Evolutionary conservation across 129 eudicot genomes (phyloP), one percentile per base, ranked within the genome.

Genomic region (Saposhnikovia divaricata): DNA sequence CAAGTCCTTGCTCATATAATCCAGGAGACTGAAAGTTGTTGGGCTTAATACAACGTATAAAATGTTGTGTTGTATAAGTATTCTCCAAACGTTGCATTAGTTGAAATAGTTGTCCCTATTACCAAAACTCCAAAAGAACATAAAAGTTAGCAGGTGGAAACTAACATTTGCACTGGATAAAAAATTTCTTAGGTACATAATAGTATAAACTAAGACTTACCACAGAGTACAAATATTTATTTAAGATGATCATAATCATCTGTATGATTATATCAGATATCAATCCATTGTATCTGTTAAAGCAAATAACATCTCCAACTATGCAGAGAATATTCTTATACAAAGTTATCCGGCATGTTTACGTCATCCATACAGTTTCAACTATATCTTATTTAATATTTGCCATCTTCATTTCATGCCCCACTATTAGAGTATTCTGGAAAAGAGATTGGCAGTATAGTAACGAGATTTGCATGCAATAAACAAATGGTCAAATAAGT

Each of bases 41-140:
- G 79, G 98, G 97, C 93, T 93, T 93, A 80, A 93, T 89, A 84
- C 98, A 93, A 65, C 98, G 97, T 53, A 93, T 91, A 77, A 93
- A 93, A 87, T 93, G 98, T 25, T 97, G 89, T 14, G 89, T 89
- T 45, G 98, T 93, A n/a, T n/a, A n/a, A n/a, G n/a, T n/a, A 80
- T 78, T 93, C 88, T 87, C 98, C 63, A 93, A 81, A 48, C 97
- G 90, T 88, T 93, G 89, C 95, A 93, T 88, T 84, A 93, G 53
- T 77, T 91, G 91, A 86, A 93, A 93, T 19, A 93, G 81, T 90
- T 93, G 97, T 46, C 91, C 89, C 96, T 91, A 83, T 47, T 68
- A 46, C 76, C 78, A 23, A n/a, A n/a, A n/a, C n/a, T n/a, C n/a
- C n/a, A n/a, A 69, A 66, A 61, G 65, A 55, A 74, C 50, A 75